Conservation (phyloP, 177 flowering plant species). For the Vitis hybrid region DNA sequence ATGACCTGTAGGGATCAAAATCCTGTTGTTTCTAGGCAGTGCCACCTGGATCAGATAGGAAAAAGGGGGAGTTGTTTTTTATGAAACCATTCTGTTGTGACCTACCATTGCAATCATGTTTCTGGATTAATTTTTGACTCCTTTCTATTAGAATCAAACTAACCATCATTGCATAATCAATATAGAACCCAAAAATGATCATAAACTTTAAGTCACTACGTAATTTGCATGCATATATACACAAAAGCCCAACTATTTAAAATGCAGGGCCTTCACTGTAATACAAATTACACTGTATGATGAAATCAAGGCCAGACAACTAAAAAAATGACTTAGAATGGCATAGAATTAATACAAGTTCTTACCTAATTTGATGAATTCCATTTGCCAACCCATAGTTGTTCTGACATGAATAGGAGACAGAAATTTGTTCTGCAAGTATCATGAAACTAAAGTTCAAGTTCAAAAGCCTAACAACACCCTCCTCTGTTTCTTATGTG, state of each 20-base stretch:
- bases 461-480: background rate
- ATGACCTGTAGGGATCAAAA: too few relatives aligned
- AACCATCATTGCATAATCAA: too few relatives aligned
- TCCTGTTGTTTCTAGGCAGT: too few relatives aligned
- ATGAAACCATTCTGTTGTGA: too few relatives aligned
- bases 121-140: too few relatives aligned
- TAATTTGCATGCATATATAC: background rate
- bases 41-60: too few relatives aligned
- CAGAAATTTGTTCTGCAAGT: background rate
- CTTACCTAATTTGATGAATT: constrained; percentile 3
- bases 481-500: constrained; percentile 24
- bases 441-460: constrained; percentile 2
- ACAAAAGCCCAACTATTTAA: background rate
- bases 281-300: background rate
- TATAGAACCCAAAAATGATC: too few relatives aligned
- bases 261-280: background rate
- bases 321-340: constrained; percentile 1
- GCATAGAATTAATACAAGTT: too few relatives aligned
- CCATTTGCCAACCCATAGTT: background rate
- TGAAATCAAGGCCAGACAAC: background rate
- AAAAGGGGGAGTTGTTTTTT: too few relatives aligned
- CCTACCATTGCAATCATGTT: too few relatives aligned
- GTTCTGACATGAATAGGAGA: background rate
- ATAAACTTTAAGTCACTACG: too few relatives aligned
- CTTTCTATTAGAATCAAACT: too few relatives aligned